These are phyloP conservation scores for Rhipidocladum racemiflorum DNA, from an alignment of 176 grass and related monocot species.

Conservation along the genomic window DNA sequence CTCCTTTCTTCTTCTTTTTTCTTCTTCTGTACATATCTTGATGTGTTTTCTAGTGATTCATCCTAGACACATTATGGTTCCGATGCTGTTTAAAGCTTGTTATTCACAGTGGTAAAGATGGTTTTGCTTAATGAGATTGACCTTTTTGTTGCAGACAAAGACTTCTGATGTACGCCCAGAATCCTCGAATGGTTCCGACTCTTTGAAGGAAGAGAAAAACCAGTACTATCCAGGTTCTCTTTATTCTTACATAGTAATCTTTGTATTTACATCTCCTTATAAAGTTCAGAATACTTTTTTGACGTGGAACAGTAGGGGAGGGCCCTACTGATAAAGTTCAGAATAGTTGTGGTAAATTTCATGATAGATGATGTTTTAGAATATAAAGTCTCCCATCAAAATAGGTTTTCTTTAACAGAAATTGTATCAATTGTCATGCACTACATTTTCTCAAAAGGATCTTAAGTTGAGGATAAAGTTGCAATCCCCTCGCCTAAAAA, in stretches of 20 bases:
- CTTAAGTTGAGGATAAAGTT: background rate
- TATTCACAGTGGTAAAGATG: background rate
- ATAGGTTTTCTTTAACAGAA: background rate
- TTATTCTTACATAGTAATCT: slow-evolving; percentile 21
- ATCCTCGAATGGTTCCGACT: slow-evolving; percentile 53
- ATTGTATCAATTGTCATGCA: background rate
- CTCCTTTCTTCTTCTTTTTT: background rate
- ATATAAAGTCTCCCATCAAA: slow-evolving; percentile 8
- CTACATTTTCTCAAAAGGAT: background rate
- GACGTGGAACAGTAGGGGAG: too few species aligned
- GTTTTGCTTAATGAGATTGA: slow-evolving; percentile 14
- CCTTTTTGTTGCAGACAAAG: slow-evolving; percentile 38
- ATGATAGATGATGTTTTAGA: slow-evolving; percentile 11
- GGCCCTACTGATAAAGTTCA: background rate
- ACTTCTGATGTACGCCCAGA: slow-evolving; percentile 44
- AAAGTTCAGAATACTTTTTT: background rate
- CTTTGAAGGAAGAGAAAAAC: slow-evolving; percentile 64
- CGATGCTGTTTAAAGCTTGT: background rate
- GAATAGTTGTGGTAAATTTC: background rate
- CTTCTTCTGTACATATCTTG: slow-evolving; percentile 6
- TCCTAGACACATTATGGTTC: background rate
- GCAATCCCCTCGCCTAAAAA: background rate
- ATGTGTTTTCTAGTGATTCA: slow-evolving; percentile 16
- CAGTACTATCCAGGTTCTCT: slow-evolving; percentile 73
- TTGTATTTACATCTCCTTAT: background rate